phyloP scores from a whole-genome alignment of 1,284 basidiomycete species.

The Tilletia caries region DNA sequence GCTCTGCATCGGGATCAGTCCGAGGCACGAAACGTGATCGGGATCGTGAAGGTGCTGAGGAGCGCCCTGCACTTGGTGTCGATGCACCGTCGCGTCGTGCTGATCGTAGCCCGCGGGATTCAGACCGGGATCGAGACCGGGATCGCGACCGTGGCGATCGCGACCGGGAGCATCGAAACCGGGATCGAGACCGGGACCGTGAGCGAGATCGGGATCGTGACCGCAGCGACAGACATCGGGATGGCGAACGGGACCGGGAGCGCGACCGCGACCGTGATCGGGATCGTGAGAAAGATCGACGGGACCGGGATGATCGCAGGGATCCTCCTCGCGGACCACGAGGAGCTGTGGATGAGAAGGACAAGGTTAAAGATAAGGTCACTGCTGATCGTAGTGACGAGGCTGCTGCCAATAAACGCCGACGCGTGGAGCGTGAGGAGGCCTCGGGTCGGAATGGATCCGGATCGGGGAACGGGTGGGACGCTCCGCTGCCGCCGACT shows the following conservation, averaged over 20 bases:
- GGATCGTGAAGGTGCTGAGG: neutral
- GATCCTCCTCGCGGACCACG: neutral
- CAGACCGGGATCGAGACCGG: slow-evolving; percentile 1
- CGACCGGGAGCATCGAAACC: slow-evolving; percentile 1
- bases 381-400: neutral
- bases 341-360: neutral
- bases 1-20: neutral
- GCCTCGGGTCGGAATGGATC: neutral
- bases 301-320: neutral
- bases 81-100: neutral
- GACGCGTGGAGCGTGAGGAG: neutral
- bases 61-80: too few relatives aligned
- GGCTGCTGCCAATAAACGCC: neutral
- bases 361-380: neutral
- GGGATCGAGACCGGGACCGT: slow-evolving; percentile 14
- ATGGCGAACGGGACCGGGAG: neutral
- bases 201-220: slow-evolving; percentile 7
- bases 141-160: slow-evolving; percentile 1
- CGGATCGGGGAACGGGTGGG: neutral
- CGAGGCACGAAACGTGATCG: slow-evolving; percentile 2
- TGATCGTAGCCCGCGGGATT: slow-evolving; percentile 2
- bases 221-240: neutral
- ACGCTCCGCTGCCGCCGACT: neutral
- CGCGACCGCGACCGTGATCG: slow-evolving; percentile 7
- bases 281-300: slow-evolving; percentile 3